These are phyloP conservation scores for Picochlorum sp. DNA, from an alignment of 139 green algal species.

Conservation along the genomic window DNA sequence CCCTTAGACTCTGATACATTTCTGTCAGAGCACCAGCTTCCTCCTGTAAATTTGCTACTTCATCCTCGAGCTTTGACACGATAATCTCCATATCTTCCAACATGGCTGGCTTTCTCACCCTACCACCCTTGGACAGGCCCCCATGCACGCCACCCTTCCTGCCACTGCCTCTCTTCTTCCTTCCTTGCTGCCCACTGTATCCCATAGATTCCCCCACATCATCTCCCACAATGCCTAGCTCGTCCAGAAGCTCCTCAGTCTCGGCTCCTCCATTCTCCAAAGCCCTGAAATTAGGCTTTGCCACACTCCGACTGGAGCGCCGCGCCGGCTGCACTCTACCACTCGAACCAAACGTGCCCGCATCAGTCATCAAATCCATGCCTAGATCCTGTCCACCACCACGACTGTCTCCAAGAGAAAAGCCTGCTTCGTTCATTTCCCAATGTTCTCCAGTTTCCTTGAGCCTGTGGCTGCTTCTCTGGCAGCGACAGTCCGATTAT, in stretches of 20 bases:
- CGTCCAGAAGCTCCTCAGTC: too few species aligned
- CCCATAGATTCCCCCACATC: neutral
- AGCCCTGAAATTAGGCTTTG: slow-evolving; percentile 10
- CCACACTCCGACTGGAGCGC: neutral
- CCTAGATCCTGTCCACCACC: too few species aligned
- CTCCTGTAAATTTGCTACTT: neutral
- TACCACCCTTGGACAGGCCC: neutral
- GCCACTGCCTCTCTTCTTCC: neutral
- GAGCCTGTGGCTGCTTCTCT: too few species aligned
- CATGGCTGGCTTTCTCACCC: slow-evolving; percentile 2
- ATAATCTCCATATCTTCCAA: slow-evolving; percentile 6
- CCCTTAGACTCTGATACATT: neutral
- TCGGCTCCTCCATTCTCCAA: neutral
- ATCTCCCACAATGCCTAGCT: neutral
- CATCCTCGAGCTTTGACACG: neutral
- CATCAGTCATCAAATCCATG: too few species aligned
- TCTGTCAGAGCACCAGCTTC: neutral
- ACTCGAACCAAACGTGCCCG: too few species aligned
- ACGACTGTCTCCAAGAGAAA: too few species aligned
- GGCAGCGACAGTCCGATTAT: too few species aligned
- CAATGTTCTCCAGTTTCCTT: too few species aligned
- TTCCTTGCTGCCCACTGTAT: neutral
- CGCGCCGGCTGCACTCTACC: too few species aligned
- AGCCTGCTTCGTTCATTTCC: too few species aligned
- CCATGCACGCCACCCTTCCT: neutral